These are phyloP conservation scores for Flaveria brownii DNA, from an alignment of 129 eudicot genomes.

Conservation along the genomic window DNA sequence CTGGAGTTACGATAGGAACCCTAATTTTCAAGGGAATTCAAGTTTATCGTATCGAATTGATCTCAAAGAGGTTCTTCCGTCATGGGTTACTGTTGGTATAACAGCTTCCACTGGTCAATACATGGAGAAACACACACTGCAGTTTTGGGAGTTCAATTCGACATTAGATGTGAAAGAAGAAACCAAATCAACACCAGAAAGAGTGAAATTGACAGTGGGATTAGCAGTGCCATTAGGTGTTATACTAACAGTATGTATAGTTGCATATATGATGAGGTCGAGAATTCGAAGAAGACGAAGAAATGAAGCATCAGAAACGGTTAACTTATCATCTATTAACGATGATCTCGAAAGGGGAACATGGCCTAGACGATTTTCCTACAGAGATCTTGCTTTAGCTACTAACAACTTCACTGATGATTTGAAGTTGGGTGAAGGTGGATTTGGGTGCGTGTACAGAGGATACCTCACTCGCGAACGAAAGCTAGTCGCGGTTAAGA, in stretches of 20 bases:
- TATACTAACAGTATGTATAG: slow-evolving; percentile 5
- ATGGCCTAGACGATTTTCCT: slow-evolving; percentile 52
- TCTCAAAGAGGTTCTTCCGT: slow-evolving; percentile 11
- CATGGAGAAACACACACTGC: slow-evolving; percentile 38
- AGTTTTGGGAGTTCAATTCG: slow-evolving; percentile 48
- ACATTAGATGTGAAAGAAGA: slow-evolving; percentile 26
- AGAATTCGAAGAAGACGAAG: slow-evolving; percentile 6
- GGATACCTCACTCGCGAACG: slow-evolving; percentile 37
- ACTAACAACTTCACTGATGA: slow-evolving; percentile 48
- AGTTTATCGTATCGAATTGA: slow-evolving; percentile 37
- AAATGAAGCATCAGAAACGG: slow-evolving; percentile 16
- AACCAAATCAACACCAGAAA: slow-evolving; percentile 8
- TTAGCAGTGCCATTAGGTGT: slow-evolving; percentile 26
- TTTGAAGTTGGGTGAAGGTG: slow-evolving; percentile 59
- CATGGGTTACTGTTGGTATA: slow-evolving; percentile 47
- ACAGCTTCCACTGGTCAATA: slow-evolving; percentile 47
- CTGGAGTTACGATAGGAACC: slow-evolving; percentile 38
- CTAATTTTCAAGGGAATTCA: slow-evolving; percentile 35
- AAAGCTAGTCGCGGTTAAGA: slow-evolving; percentile 57
- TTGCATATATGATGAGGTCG: slow-evolving; percentile 11
- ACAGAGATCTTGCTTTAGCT: slow-evolving; percentile 44
- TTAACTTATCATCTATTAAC: slow-evolving; percentile 27
- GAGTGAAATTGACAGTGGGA: slow-evolving; percentile 24
- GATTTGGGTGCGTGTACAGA: slow-evolving; percentile 58
- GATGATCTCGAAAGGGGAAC: slow-evolving; percentile 52